A percentile compares a stretch with the other conserved stretches of the same genome.
Evolutionary conservation across 2,329 filamentous ascomycete species (phyloP).

Genomic region (Tympanopsis confertula): DNA sequence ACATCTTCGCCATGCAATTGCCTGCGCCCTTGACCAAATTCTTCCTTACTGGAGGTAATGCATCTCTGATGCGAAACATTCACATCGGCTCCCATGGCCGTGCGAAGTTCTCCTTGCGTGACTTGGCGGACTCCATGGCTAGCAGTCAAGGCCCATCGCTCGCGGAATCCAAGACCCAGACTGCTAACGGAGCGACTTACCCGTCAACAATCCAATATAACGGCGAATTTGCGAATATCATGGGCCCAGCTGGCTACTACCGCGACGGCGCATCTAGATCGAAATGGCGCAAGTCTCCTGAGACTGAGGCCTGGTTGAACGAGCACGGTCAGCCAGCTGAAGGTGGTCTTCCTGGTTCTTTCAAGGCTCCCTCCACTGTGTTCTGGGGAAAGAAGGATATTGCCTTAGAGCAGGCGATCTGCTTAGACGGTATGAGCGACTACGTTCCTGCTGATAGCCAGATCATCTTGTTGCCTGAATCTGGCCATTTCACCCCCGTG

Average conservation of each 20-base stretch:
- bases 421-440: constrained; percentile 13
- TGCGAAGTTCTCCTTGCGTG: constrained; percentile 14
- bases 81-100: constrained; percentile 24
- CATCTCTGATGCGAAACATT: constrained; percentile 28
- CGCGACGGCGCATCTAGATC: constrained; percentile 30
- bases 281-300: constrained; percentile 37
- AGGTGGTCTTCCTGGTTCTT: constrained; percentile 25
- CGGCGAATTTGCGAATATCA: constrained; percentile 26
- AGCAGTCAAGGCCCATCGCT: constrained; percentile 35
- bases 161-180: constrained; percentile 25
- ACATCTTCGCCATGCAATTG: constrained; percentile 40
- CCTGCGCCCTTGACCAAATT: constrained; percentile 28
- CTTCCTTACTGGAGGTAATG: constrained; percentile 34
- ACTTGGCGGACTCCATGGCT: constrained; percentile 33
- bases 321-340: too few relatives aligned
- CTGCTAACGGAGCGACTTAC: constrained; percentile 18
- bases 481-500: constrained; percentile 40
- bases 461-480: constrained; percentile 31
- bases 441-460: constrained; percentile 36
- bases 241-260: constrained; percentile 39
- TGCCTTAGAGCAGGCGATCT: constrained; percentile 34
- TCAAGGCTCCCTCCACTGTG: constrained; percentile 38
- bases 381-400: constrained; percentile 38
- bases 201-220: constrained; percentile 21
- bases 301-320: too few relatives aligned